Evolutionary conservation across 768 basidiomycete genomes (phyloP).

Genomic region (Suillus paluster): DNA sequence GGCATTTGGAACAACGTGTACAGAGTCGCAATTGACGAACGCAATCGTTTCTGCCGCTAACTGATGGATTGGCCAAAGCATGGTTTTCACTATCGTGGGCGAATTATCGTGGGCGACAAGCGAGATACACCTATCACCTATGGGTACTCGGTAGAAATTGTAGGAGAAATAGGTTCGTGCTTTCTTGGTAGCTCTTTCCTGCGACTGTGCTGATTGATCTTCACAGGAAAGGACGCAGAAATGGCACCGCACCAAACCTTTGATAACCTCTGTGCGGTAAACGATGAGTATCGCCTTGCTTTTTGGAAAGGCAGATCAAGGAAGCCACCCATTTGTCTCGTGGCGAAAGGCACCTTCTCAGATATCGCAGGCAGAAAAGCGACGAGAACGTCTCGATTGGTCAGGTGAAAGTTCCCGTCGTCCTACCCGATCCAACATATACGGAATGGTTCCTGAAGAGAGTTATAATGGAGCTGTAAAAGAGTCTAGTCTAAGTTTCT

Average conservation of each 20-base stretch:
- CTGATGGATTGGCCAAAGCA: conserved; percentile 6
- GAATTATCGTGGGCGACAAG: conserved; percentile 11
- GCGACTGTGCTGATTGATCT: background rate
- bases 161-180: background rate
- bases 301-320: conserved; percentile 1
- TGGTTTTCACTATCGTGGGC: conserved; percentile 9
- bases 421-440: conserved; percentile 5
- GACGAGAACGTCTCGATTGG: background rate
- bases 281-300: background rate
- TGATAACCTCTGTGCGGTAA: background rate
- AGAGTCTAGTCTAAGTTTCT: background rate
- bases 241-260: background rate
- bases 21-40: conserved; percentile 6
- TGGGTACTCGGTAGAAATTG: conserved; percentile 13
- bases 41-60: conserved; percentile 2
- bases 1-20: conserved; percentile 2
- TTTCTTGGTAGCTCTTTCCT: background rate
- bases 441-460: conserved; percentile 13
- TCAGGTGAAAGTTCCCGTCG: conserved; percentile 14
- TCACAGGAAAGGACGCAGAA: background rate
- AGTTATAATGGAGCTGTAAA: conserved; percentile 9
- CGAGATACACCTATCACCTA: background rate
- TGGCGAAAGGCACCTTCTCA: conserved; percentile 11
- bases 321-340: conserved; percentile 12
- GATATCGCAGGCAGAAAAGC: conserved; percentile 11